These are phyloP conservation scores for Suhomyces bribrorum DNA, from an alignment of 1,139 yeast genomes.

Conservation along the genomic window DNA sequence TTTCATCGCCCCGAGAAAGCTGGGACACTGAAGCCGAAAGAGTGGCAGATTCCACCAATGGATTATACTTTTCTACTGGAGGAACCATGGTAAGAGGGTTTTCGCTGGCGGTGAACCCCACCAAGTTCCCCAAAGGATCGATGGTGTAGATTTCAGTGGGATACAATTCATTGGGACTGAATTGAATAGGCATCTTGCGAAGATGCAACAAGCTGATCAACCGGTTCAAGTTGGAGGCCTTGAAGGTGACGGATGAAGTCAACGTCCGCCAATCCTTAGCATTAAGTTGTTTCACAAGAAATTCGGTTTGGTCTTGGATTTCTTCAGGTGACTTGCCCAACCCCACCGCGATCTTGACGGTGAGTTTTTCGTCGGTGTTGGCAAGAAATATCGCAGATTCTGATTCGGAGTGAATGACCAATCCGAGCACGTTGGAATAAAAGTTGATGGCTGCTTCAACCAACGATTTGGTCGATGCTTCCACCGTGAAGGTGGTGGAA, in stretches of 20 bases:
- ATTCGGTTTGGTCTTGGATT: slow-evolving; percentile 25
- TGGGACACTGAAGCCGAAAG: slow-evolving; percentile 19
- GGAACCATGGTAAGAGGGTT: slow-evolving; percentile 61
- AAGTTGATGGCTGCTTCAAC: slow-evolving; percentile 44
- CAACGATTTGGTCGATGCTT: slow-evolving; percentile 40
- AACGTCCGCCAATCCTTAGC: slow-evolving; percentile 54
- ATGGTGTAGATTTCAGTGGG: slow-evolving; percentile 68
- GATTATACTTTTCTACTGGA: slow-evolving; percentile 30
- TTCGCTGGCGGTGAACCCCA: slow-evolving; percentile 63
- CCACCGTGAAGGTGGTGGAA: slow-evolving; percentile 45
- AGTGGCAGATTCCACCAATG: slow-evolving; percentile 11
- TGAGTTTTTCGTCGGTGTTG: slow-evolving; percentile 32
- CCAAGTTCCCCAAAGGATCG: slow-evolving; percentile 66
- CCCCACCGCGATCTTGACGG: slow-evolving; percentile 30
- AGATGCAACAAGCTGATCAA: slow-evolving; percentile 35
- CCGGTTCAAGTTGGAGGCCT: slow-evolving; percentile 34
- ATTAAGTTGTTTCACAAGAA: slow-evolving; percentile 28
- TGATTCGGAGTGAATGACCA: slow-evolving; percentile 31
- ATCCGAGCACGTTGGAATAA: slow-evolving; percentile 48
- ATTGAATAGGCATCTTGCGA: slow-evolving; percentile 32
- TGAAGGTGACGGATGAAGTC: slow-evolving; percentile 42
- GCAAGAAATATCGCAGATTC: slow-evolving; percentile 30
- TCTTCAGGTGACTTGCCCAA: slow-evolving; percentile 27
- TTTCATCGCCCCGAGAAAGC: slow-evolving; percentile 15
- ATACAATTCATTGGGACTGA: slow-evolving; percentile 61